Evolutionary conservation across 306 rosid species (phyloP).

Genomic region (Begonia loranthoides): DNA sequence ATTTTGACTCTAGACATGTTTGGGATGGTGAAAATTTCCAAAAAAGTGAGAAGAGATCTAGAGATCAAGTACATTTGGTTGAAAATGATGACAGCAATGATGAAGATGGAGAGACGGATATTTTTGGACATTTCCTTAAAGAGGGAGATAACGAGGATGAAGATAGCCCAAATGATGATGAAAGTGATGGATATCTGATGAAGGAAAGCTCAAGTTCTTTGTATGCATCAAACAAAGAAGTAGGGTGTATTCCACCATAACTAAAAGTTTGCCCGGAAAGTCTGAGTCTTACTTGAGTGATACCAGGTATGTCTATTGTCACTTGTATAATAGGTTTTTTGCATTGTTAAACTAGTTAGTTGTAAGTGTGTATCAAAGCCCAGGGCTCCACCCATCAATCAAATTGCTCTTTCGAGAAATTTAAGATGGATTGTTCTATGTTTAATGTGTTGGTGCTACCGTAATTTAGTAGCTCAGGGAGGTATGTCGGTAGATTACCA

Average conservation of each 20-base stretch:
- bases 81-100: constrained; percentile 22
- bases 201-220: constrained; percentile 26
- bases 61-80: constrained; percentile 8
- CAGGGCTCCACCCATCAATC: too few relatives aligned
- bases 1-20: not conserved
- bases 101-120: constrained; percentile 14
- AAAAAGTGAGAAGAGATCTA: not conserved
- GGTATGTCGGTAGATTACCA: too few relatives aligned
- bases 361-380: too few relatives aligned
- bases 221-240: constrained; percentile 27
- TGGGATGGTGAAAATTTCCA: not conserved
- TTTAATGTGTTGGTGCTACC: too few relatives aligned
- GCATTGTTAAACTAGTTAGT: too few relatives aligned
- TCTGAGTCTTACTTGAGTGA: constrained; percentile 71
- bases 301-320: constrained; percentile 29
- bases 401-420: too few relatives aligned
- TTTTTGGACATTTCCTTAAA: constrained; percentile 24
- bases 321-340: not conserved
- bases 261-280: constrained; percentile 22
- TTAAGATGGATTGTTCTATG: too few relatives aligned
- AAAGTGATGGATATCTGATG: constrained; percentile 14
- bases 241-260: constrained; percentile 8
- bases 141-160: constrained; percentile 42
- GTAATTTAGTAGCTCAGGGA: too few relatives aligned
- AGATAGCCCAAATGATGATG: constrained; percentile 28